Evolutionary conservation across 2,329 filamentous ascomycete genomes (phyloP).

Genomic region (Talaromyces piceae): DNA sequence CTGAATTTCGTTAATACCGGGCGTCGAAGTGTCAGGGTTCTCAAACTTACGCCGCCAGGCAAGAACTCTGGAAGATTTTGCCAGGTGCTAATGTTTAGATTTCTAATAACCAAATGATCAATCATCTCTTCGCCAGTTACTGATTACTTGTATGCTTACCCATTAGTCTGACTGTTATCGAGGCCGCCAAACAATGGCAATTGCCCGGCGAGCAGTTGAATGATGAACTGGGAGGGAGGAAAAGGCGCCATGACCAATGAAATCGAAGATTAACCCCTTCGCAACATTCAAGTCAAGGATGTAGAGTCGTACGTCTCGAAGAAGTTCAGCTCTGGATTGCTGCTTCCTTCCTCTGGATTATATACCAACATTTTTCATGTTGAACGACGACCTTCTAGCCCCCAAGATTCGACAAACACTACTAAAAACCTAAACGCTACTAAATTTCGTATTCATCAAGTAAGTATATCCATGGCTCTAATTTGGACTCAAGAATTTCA

Average conservation of each 20-base stretch:
- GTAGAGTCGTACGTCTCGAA: background rate
- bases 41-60: background rate
- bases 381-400: background rate
- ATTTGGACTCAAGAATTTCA: background rate
- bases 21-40: background rate
- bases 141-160: background rate
- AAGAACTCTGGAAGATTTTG: slow-evolving; percentile 2
- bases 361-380: slow-evolving; percentile 1
- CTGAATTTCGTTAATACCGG: background rate
- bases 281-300: background rate
- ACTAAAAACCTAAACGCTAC: background rate
- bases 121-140: background rate
- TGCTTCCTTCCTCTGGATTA: background rate
- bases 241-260: background rate
- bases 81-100: background rate
- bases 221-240: background rate
- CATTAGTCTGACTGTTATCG: background rate
- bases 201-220: background rate
- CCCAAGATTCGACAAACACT: background rate
- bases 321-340: background rate
- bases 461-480: slow-evolving; percentile 1
- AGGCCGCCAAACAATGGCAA: slow-evolving; percentile 1
- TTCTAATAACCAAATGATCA: background rate
- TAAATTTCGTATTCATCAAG: slow-evolving; percentile 1
- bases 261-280: background rate